phyloP scores from a whole-genome alignment of 2,329 filamentous ascomycete genomes.

The Fusarium compactum region DNA sequence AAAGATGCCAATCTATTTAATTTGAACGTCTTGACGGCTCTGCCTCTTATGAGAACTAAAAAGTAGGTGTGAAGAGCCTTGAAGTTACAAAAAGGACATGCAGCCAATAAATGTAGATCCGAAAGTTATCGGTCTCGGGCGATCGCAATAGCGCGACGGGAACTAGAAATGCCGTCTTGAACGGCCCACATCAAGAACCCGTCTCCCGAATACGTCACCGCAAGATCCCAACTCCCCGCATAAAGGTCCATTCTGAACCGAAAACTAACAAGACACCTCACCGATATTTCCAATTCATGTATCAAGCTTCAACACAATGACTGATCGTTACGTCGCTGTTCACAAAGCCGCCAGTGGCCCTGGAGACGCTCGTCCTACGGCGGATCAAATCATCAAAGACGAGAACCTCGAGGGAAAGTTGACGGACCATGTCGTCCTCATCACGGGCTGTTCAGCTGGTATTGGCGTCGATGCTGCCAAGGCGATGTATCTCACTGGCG shows the following conservation, averaged over 20 bases:
- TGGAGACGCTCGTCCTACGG: constrained; percentile 3
- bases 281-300: fast-evolving
- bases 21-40: no score
- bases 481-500: not conserved
- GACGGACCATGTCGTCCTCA: fast-evolving
- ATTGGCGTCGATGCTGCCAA: constrained; percentile 6
- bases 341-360: constrained; percentile 3
- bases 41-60: no score
- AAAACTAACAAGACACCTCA: no score
- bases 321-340: constrained; percentile 13
- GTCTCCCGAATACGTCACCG: not conserved
- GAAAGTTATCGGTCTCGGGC: not conserved
- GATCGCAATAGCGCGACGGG: not conserved
- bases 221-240: not conserved
- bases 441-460: not conserved
- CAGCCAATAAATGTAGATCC: fast-evolving
- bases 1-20: no score
- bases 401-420: not conserved
- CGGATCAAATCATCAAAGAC: constrained; percentile 6
- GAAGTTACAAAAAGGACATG: no score
- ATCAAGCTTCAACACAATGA: not conserved
- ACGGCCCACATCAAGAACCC: not conserved
- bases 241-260: no score
- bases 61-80: no score
- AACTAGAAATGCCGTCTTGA: not conserved